Conservation (phyloP, 2,329 filamentous ascomycete genomes). For the Colletotrichum cordylinicola region DNA sequence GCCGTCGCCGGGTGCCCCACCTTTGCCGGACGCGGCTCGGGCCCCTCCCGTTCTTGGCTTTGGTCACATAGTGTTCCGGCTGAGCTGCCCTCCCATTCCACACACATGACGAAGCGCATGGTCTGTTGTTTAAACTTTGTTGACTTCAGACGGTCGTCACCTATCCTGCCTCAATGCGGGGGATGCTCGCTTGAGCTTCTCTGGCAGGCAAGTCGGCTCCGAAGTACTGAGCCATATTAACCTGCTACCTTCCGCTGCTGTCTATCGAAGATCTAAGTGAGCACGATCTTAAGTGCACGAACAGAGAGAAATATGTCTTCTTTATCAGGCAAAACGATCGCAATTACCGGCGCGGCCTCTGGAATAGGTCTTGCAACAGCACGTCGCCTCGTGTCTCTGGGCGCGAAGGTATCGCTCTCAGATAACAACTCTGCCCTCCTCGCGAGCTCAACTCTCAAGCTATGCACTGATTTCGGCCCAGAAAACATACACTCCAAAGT, state of each 20-base stretch:
- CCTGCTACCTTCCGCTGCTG: not conserved
- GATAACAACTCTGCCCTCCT: slow-evolving; percentile 47
- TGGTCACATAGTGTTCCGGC: not conserved
- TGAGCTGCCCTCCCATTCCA: not conserved
- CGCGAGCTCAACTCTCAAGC: slow-evolving; percentile 6
- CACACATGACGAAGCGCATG: not conserved
- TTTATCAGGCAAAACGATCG: slow-evolving; percentile 45
- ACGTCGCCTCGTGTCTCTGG: slow-evolving; percentile 44
- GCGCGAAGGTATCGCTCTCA: slow-evolving; percentile 51
- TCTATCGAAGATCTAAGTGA: not conserved
- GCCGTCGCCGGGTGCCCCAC: not conserved
- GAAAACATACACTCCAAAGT: not conserved
- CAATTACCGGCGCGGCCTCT: slow-evolving; percentile 52
- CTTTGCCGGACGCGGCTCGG: not conserved
- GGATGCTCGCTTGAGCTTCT: not conserved
- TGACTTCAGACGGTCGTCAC: not conserved
- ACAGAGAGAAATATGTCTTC: not conserved
- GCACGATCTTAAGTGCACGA: not conserved
- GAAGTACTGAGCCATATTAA: not conserved
- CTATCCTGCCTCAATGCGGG: not conserved
- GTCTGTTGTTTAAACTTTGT: not conserved
- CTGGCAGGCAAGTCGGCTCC: not conserved
- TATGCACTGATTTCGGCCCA: not conserved
- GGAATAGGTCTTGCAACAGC: slow-evolving; percentile 57
- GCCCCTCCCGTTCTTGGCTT: not conserved